These are phyloP conservation scores for Nothophaeocryptopus gaeumannii DNA, from an alignment of 2,329 filamentous ascomycete genomes.

Conservation along the genomic window DNA sequence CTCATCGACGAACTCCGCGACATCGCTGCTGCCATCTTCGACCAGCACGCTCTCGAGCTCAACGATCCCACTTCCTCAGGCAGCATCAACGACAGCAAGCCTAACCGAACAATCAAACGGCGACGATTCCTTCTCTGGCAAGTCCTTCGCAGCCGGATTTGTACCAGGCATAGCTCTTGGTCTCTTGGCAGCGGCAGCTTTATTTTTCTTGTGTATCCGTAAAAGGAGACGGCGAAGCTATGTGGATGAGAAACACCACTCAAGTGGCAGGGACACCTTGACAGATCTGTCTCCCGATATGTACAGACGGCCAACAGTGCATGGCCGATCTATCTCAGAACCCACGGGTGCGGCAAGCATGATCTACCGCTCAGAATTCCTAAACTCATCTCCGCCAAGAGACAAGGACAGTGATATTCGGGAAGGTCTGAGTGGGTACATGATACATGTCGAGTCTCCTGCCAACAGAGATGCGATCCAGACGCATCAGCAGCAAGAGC, in stretches of 20 bases:
- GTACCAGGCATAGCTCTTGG: constrained; percentile 35
- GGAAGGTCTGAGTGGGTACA: constrained; percentile 19
- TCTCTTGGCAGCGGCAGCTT: constrained; percentile 23
- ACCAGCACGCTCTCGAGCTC: constrained; percentile 30
- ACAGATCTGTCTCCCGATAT: constrained; percentile 27
- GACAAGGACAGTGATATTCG: constrained; percentile 8
- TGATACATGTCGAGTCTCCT: constrained; percentile 21
- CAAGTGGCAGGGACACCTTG: constrained; percentile 25
- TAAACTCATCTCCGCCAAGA: constrained; percentile 31
- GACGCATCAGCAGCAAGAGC: constrained; percentile 18
- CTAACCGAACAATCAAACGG: constrained; percentile 6
- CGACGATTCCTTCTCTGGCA: constrained; percentile 28
- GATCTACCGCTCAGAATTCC: constrained; percentile 35
- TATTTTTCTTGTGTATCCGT: constrained; percentile 30
- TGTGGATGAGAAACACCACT: constrained; percentile 25
- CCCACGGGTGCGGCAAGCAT: constrained; percentile 27
- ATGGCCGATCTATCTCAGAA: constrained; percentile 36
- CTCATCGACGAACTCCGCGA: background rate
- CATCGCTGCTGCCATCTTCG: constrained; percentile 2
- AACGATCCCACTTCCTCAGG: constrained; percentile 40
- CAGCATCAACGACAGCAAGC: constrained; percentile 9
- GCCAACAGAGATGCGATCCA: constrained; percentile 22
- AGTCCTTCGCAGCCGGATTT: constrained; percentile 36
- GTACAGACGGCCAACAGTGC: constrained; percentile 25
- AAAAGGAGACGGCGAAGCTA: constrained; percentile 20